A percentile compares a stretch with the other conserved stretches of the same genome.
These are phyloP conservation scores for Paramecium tetraurelia DNA, from an alignment of 73 alveolate species.

Conservation along the genomic window DNA sequence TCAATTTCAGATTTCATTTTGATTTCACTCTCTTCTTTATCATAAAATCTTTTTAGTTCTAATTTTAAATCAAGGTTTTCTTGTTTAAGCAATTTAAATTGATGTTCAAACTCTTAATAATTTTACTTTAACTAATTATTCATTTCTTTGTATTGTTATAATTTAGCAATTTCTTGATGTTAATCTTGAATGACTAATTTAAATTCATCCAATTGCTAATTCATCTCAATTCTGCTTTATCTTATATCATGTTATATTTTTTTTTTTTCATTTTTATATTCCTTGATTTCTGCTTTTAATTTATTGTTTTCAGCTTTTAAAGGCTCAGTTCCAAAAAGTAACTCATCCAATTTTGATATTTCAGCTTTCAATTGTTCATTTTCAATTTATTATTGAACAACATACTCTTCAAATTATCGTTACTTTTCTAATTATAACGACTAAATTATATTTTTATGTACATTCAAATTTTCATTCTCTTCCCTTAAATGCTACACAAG, in stretches of 20 bases:
- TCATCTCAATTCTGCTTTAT: not conserved
- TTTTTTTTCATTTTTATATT: not conserved
- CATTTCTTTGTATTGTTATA: not conserved
- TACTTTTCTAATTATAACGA: not conserved
- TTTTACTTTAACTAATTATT: not conserved
- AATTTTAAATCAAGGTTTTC: not conserved
- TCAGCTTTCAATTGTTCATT: not conserved
- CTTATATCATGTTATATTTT: not conserved
- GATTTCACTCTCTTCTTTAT: slow-evolving; percentile 9
- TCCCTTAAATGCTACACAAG: not conserved
- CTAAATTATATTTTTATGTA: not conserved
- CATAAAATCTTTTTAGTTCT: slow-evolving; percentile 6
- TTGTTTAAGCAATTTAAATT: not conserved
- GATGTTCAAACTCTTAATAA: not conserved
- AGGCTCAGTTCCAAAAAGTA: not conserved
- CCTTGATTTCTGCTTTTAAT: not conserved
- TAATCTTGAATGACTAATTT: not conserved
- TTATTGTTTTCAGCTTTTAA: not conserved
- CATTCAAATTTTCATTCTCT: not conserved
- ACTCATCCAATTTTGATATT: not conserved
- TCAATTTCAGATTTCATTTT: slow-evolving; percentile 39
- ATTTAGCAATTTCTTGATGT: not conserved
- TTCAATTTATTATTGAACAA: not conserved
- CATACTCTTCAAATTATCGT: not conserved
- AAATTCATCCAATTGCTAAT: not conserved